Base-by-base conservation (phyloP, 768 basidiomycete species). In the Cubamyces sp. region DNA sequence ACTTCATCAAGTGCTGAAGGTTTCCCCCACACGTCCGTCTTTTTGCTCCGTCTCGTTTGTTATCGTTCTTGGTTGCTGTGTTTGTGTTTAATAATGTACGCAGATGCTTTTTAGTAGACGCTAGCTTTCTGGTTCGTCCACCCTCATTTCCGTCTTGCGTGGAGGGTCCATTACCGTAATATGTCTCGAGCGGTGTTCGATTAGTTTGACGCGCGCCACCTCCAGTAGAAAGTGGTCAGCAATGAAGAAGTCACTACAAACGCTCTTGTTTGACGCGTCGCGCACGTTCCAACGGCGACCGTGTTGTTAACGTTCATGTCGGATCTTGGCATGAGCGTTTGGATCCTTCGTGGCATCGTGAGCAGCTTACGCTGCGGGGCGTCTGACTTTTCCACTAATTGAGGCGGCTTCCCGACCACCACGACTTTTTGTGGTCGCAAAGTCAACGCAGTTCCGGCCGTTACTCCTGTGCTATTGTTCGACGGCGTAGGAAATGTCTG, bases 1-100 rank as follows among this genome's bases (percentile, higher is more conserved):
- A 94, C 71, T 93, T 93, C 66, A 91, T 94, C 69, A 85, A 82
- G 70, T 91, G 72, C 66, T 73, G 61, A 60, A 8, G 11, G 51
- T 6, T 23, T n/a, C 6, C 9, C 26, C 5, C 12, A 9, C 6
- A 5, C 25, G 28, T n/a, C 19, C 23, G 19, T 26, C n/a, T 23
- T 26, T 9, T 23, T 18, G 42, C 18, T 34, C 12, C 26, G n/a
- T 43, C 48, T 5, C 40, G 42, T 45, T 23, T 55, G 23, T 26
- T 58, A 21, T 45, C 30, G 50, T 41, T 30, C 25, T 51, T 25
- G 23, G 23, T 48, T 52, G 50, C 25, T 65, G 30, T 52, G 51
- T 28, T 34, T 65, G 30, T 52, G 51, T 28, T 34, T 6, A 34
- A 34, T 56, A 47, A 61, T 61, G 54, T 61, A 53, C 34, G 28